Base-by-base conservation (phyloP, 2,329 filamentous ascomycete genomes). In the Lachnellula hyalina region DNA sequence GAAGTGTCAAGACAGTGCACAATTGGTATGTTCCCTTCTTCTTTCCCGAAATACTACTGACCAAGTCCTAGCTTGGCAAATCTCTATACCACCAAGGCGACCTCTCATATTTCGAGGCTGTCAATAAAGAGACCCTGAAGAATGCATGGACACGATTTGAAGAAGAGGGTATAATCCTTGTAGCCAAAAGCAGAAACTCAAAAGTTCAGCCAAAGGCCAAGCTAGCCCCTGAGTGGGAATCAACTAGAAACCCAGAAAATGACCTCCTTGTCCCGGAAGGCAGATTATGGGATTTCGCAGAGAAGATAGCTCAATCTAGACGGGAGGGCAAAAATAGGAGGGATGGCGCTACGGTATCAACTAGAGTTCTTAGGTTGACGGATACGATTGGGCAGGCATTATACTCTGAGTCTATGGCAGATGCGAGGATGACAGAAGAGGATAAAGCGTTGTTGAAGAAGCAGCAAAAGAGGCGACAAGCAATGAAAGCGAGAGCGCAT, bases 51-150 rank as follows among this genome's bases (percentile, higher is more conserved):
- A 48, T 58, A 42, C 57, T 62, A 63, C 61, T 69, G 65, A 68
- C 47, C 21, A 14, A 40, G 53, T 28, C 46, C 23, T 64, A 93
- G 82, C 83, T 96, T 32, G 94, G 94, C 52, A 97, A 99, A 73
- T 97, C 94, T 0, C 79, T 99, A 1, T 99, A 96, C 68, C 93
- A 99, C 69, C 93, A 99, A 74, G 94, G 94, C 53, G 94, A 99
- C 67, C 82, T 99, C 9, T 92, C 87, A 32, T 99, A 99, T 73
- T 97, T 96, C 63, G 94, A 99, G 73, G 92, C 94, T 2, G 93
- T 99, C 61, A 99, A 99, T 77, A 96, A 96, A 66, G 93, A 99
- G 71, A 96, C 92, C 0, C 81, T 99, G 54, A 96, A 94, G 68
- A 99, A 99, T 71, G 87, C 92, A 0, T 96, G 93, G 72, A 79